Evolutionary conservation across 169 alveolate genomes (phyloP), one percentile per base, ranked within the genome.

Genomic region (Theileria parva): DNA sequence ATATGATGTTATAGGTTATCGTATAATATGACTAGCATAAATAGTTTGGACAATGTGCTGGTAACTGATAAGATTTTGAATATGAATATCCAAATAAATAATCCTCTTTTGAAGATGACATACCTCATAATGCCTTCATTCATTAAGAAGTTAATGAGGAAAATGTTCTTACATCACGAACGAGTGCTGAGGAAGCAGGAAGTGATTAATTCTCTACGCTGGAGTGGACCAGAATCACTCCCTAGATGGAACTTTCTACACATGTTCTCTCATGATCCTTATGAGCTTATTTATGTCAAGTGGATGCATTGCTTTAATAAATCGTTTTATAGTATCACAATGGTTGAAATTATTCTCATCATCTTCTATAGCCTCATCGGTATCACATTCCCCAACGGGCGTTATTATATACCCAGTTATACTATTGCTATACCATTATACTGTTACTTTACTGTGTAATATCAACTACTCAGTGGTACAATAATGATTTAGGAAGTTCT

Each of bases 221-320:
- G 88, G 88, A 39, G 25, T 65, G 59, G 61, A 65, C 39, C 80
- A 4, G 71, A 23, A 15, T 4, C 34, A 15, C 63, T 68, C 23
- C 88, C 88, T n/a, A 34, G 59, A 19, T 39, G 23, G 28, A 74
- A 74, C 50, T 19, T 21, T n/a, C 30, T 84, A 7, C 86, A 80
- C 6, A n/a, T 84, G 60, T 84, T 84, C 60, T 60, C 73, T 19
- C 69, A 67, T 64, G 63, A 74, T 19, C 69, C 39, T 12, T 23
- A 74, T 50, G 90, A 84, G 59, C 6, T 39, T 2, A 50, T 80
- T 81, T 84, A 84, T 39, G 84, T 84, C 32, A 80, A 84, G 2
- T 84, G 90, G 90, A 84, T 84, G 90, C 86, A 84, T 66, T 77
- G 66, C 11, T 84, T 84, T 70, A 84, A 76, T 68, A 6, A n/a